Conservation (phyloP, 2,329 filamentous ascomycete genomes). For the Sclerotinia nivalis region DNA sequence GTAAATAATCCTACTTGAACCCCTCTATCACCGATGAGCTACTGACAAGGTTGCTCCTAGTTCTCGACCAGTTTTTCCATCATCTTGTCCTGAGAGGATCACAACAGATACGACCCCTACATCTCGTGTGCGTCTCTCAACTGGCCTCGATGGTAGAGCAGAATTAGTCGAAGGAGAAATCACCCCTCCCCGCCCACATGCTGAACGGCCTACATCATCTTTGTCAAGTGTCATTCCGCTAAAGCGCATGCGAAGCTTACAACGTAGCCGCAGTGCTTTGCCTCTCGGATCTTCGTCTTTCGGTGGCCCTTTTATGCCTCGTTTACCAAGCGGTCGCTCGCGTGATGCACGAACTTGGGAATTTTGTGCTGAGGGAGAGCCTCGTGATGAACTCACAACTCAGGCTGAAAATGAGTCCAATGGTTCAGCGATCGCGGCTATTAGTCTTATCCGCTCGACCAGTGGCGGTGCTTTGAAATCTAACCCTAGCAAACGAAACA, state of each 20-base stretch:
- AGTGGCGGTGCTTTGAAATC: conserved; percentile 54
- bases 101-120: conserved; percentile 30
- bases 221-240: conserved; percentile 44
- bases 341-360: conserved; percentile 90
- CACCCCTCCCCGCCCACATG: conserved; percentile 60
- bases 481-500: conserved; percentile 68
- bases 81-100: conserved; percentile 39
- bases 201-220: conserved; percentile 50
- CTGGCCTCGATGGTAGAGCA: conserved; percentile 89
- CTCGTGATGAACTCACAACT: conserved; percentile 75
- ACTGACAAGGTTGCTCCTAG: conserved; percentile 28
- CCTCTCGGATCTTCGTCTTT: conserved; percentile 52
- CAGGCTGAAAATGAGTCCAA: conserved; percentile 78
- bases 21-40: not conserved
- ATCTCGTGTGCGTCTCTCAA: conserved; percentile 67
- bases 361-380: conserved; percentile 80
- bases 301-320: conserved; percentile 46
- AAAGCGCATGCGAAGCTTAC: conserved; percentile 53
- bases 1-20: conserved; percentile 42
- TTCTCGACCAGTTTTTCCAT: conserved; percentile 32
- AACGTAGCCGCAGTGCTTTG: conserved; percentile 71
- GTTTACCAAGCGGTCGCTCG: conserved; percentile 69
- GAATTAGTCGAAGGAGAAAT: conserved; percentile 72
- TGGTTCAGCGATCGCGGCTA: conserved; percentile 78
- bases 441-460: conserved; percentile 75